These are phyloP conservation scores for Plantago elongata DNA, from an alignment of 257 asterid species.

Conservation along the genomic window DNA sequence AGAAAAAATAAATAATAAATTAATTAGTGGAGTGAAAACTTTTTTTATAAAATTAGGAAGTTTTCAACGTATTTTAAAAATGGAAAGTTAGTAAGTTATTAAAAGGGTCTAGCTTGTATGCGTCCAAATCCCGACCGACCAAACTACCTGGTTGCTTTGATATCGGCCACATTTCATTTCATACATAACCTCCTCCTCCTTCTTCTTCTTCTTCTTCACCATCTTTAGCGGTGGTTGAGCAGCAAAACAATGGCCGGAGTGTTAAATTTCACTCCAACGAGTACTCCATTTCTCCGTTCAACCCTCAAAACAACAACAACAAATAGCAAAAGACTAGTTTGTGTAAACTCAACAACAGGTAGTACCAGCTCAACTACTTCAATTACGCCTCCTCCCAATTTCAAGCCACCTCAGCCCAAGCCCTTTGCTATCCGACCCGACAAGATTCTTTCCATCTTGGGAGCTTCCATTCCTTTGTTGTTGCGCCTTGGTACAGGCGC, in stretches of 20 bases:
- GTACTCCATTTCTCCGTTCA: slow-evolving; percentile 41
- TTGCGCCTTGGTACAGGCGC: slow-evolving; percentile 79
- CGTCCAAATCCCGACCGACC: no score
- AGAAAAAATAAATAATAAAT: no score
- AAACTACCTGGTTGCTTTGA: background rate
- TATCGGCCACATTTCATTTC: slow-evolving; percentile 1
- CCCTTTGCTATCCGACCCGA: slow-evolving; percentile 77
- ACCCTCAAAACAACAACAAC: slow-evolving; percentile 17
- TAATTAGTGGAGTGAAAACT: no score
- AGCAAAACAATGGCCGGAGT: slow-evolving; percentile 47
- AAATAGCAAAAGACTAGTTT: slow-evolving; percentile 22
- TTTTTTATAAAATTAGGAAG: no score
- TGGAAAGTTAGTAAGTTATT: no score
- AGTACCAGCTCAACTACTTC: slow-evolving; percentile 45
- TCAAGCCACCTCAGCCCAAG: slow-evolving; percentile 76
- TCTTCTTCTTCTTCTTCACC: no score
- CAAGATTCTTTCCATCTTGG: slow-evolving; percentile 57
- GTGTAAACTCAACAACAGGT: slow-evolving; percentile 33
- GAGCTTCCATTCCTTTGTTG: slow-evolving; percentile 80
- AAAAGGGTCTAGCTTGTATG: no score
- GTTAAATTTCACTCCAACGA: slow-evolving; percentile 33
- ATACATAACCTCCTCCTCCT: no score
- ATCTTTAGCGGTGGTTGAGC: no score
- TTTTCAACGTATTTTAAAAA: no score
- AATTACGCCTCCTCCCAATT: slow-evolving; percentile 71